Evolutionary conservation across 164 flowering plant genomes (phyloP), one percentile per base, ranked within the genome.

Genomic region (Magnolia sinica): DNA sequence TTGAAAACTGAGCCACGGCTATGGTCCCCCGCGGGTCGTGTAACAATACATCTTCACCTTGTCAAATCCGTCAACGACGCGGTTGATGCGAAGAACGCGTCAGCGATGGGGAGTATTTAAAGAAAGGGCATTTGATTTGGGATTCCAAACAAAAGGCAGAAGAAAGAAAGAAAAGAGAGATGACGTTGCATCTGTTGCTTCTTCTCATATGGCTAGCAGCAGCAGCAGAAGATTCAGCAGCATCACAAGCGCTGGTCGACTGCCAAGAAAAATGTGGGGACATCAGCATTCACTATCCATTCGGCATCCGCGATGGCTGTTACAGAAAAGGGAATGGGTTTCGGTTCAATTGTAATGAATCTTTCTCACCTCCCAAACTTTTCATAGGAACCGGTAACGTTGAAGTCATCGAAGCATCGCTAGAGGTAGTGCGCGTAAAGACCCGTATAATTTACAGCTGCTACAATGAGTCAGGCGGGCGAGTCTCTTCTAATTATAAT

Each of bases 241-340:
- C 65, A 6, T n/a, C 65, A 18, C 19, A 11, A 18, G 63, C 63
- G 14, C 19, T 11, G 45, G 7, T 0, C 45, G 6, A 16, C 7
- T 85, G 87, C 74, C 63, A 2, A 24, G 72, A 66, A 6, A 68
- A 18, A 0, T 86, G 91, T 51, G 91, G 88, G 0, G 63, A 77
- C 0, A 71, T 86, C 3, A 73, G n/a, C 68, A 81, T 88, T 68
- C 89, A 85, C 19, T 88, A 82, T 71, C 91, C 91, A 4, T 88
- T 88, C 31, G 88, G 91, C 49, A 77, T 79, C 1, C 68, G 49
- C 0, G 1, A 69, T 6, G 73, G 24, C 1, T 82, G 87, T 50
- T 78, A 61, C 80, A 52, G 72, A 0, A 37, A 76, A 11, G 20
- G n/a, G 18, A n/a, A 4, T 22, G 50, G 68, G 19, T 85, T 81